A percentile compares a stretch with the other conserved stretches of the same genome.
Conservation (phyloP, 2,329 filamentous ascomycete genomes). For the Trichoderma sp. region DNA sequence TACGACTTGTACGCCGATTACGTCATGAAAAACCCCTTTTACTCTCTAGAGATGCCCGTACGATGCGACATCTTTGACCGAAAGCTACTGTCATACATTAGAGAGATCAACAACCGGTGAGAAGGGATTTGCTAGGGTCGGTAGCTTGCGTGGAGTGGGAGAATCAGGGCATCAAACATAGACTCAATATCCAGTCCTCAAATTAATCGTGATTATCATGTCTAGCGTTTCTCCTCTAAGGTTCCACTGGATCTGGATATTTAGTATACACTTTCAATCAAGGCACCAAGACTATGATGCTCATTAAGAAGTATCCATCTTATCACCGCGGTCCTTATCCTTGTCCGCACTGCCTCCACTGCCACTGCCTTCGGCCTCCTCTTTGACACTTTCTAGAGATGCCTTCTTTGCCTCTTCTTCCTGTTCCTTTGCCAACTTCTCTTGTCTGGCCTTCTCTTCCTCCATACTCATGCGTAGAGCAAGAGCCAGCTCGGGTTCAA, state of each 20-base stretch:
- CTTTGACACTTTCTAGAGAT: constrained; percentile 77
- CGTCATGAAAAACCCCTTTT: constrained; percentile 99
- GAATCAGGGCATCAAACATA: not conserved
- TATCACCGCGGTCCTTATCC: constrained; percentile 59
- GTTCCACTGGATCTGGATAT: constrained; percentile 18
- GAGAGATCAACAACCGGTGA: constrained; percentile 65
- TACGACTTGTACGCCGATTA: constrained; percentile 97
- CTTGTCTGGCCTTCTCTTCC: constrained; percentile 92
- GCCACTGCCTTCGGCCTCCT: constrained; percentile 66
- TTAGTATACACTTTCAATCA: constrained; percentile 42
- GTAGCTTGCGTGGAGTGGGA: not conserved
- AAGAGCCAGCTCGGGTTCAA: constrained; percentile 91
- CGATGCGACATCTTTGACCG: constrained; percentile 94
- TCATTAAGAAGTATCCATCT: constrained; percentile 80
- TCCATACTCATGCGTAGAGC: constrained; percentile 97
- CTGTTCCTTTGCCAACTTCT: constrained; percentile 78
- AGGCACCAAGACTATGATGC: constrained; percentile 28
- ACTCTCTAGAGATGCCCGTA: constrained; percentile 96
- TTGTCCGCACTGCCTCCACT: constrained; percentile 45
- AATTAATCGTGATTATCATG: constrained; percentile 17
- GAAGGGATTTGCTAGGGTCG: not conserved
- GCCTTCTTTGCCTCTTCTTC: constrained; percentile 73
- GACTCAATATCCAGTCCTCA: constrained; percentile 8
- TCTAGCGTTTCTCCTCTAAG: constrained; percentile 15
- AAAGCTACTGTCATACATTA: constrained; percentile 77